These are phyloP conservation scores for Escovopsis weberi DNA, from an alignment of 2,329 filamentous ascomycete genomes.

Conservation along the genomic window DNA sequence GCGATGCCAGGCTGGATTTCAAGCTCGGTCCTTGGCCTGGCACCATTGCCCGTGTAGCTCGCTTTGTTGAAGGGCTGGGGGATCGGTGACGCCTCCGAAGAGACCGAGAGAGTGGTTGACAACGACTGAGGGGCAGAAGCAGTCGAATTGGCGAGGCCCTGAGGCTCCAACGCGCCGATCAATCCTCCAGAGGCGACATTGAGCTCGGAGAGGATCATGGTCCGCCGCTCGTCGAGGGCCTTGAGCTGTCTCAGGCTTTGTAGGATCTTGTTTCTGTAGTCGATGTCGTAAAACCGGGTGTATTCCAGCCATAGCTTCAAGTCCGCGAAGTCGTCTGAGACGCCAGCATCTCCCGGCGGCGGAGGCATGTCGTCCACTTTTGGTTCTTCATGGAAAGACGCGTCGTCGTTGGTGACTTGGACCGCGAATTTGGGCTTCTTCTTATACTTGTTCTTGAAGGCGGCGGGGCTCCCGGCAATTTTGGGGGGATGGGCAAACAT, in stretches of 20 bases:
- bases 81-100: not conserved
- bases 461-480: no score
- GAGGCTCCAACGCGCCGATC: not conserved
- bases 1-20: no score
- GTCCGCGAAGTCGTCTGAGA: conserved; percentile 2
- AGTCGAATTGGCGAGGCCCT: not conserved
- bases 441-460: no score
- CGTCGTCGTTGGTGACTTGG: no score
- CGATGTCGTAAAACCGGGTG: conserved; percentile 11
- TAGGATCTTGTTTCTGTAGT: conserved; percentile 8
- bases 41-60: no score
- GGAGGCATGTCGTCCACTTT: no score
- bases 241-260: conserved; percentile 7
- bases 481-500: no score
- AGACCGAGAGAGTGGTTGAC: not conserved
- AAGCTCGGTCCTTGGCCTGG: no score
- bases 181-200: not conserved
- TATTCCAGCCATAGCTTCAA: conserved; percentile 13
- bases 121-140: not conserved
- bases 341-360: not conserved
- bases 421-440: no score
- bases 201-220: conserved; percentile 9
- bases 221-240: conserved; percentile 10
- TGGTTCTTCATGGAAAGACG: no score
- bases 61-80: no score